phyloP scores from a whole-genome alignment of 1,284 basidiomycete genomes.

The Cryptococcus amylolentus region DNA sequence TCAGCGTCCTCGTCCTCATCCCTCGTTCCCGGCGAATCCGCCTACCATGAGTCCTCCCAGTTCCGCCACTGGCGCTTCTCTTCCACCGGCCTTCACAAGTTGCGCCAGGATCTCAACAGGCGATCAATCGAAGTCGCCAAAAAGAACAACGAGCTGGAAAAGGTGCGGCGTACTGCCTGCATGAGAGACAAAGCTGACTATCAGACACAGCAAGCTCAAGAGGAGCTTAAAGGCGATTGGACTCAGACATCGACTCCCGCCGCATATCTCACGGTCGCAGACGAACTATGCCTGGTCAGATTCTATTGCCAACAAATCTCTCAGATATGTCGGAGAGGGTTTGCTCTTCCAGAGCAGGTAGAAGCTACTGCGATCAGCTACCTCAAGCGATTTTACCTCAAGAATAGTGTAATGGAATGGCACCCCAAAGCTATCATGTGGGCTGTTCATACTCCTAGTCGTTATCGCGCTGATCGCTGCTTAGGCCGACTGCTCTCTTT shows the following conservation, averaged over 20 bases:
- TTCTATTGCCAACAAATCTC: conserved; percentile 85
- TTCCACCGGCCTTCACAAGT: conserved; percentile 57
- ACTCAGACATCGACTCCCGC: conserved; percentile 25
- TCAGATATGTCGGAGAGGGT: conserved; percentile 70
- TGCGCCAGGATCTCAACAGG: conserved; percentile 65
- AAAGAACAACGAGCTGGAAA: conserved; percentile 70
- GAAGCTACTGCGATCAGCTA: conserved; percentile 89
- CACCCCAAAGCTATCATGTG: conserved; percentile 98
- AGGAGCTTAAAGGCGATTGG: conserved; percentile 23
- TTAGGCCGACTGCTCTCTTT: conserved; percentile 90
- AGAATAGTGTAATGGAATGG: conserved; percentile 99
- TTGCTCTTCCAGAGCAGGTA: conserved; percentile 85
- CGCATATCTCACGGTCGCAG: conserved; percentile 71
- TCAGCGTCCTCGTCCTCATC: neutral
- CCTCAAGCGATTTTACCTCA: conserved; percentile 94
- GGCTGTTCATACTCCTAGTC: conserved; percentile 30
- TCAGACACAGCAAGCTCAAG: conserved; percentile 29
- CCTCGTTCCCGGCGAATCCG: conserved; percentile 25
- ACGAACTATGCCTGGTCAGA: conserved; percentile 83
- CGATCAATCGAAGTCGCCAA: conserved; percentile 71
- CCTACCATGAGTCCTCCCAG: conserved; percentile 82
- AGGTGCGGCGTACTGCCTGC: conserved; percentile 55
- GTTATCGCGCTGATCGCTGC: neutral
- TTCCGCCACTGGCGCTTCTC: conserved; percentile 86
- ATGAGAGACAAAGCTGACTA: neutral